phyloP scores from a whole-genome alignment of 192 early-diverging fungal genomes.

The Lunasporangiospora selenospora region DNA sequence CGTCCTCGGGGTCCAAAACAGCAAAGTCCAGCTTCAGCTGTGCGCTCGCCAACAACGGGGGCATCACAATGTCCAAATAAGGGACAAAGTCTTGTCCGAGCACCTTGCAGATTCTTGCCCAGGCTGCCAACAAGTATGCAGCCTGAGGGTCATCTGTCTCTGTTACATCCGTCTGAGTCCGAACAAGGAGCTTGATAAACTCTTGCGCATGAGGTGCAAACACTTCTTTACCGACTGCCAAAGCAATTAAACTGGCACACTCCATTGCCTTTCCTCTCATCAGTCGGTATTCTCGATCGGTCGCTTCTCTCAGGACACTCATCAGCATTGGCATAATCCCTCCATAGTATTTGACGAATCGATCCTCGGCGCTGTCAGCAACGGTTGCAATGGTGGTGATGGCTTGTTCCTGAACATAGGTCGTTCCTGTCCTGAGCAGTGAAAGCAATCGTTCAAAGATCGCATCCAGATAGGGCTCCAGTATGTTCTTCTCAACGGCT shows the following conservation, averaged over 20 bases:
- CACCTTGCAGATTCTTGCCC: conserved; percentile 97
- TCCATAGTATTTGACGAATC: conserved; percentile 90
- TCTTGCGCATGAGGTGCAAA: conserved; percentile 81
- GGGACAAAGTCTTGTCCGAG: conserved; percentile 94
- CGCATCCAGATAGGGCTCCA: conserved; percentile 89
- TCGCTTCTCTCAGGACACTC: conserved; percentile 83
- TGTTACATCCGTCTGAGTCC: conserved; percentile 75
- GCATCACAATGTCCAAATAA: conserved; percentile 89
- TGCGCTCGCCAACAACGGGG: conserved; percentile 85
- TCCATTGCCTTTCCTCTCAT: conserved; percentile 97
- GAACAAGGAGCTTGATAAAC: conserved; percentile 81
- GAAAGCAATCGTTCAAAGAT: conserved; percentile 86
- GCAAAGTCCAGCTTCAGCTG: conserved; percentile 92
- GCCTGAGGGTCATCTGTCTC: conserved; percentile 94
- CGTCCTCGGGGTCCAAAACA: conserved; percentile 81
- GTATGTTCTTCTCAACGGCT: conserved; percentile 76
- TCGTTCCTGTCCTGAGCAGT: conserved; percentile 83
- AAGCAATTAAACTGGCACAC: conserved; percentile 90
- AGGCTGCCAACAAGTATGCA: conserved; percentile 90
- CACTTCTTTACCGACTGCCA: conserved; percentile 90
- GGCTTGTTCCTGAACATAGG: conserved; percentile 98
- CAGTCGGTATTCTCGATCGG: conserved; percentile 82
- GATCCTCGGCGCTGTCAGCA: conserved; percentile 89
- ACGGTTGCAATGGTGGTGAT: conserved; percentile 97
- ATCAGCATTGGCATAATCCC: conserved; percentile 96